phyloP scores from a whole-genome alignment of 148 eudicot genomes.

The Salicornia ramosissima region DNA sequence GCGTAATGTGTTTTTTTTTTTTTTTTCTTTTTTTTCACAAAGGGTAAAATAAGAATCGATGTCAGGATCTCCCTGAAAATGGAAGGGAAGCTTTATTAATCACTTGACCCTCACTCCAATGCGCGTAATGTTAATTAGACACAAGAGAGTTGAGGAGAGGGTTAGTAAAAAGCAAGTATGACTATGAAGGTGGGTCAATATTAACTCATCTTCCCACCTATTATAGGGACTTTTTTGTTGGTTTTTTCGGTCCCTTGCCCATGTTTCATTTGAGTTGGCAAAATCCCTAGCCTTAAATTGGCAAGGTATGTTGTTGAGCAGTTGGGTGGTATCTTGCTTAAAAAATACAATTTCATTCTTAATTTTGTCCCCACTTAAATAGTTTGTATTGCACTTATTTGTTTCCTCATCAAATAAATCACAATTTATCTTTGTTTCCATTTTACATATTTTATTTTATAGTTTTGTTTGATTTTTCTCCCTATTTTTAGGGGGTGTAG shows the following conservation, averaged over 20 bases:
- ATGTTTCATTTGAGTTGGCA: slow-evolving; percentile 37
- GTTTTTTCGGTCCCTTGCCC: slow-evolving; percentile 27
- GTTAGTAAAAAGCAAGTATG: slow-evolving; percentile 6
- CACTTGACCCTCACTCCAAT: too few species aligned
- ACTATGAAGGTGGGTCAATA: slow-evolving; percentile 16
- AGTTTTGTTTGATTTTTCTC: neutral
- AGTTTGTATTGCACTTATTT: slow-evolving; percentile 6
- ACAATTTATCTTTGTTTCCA: neutral
- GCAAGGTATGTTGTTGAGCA: slow-evolving; percentile 22
- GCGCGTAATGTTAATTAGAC: neutral
- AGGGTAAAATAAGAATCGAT: too few species aligned
- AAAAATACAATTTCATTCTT: slow-evolving; percentile 5
- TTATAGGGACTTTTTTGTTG: slow-evolving; percentile 24
- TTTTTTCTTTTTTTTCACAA: too few species aligned
- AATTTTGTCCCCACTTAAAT: slow-evolving; percentile 13
- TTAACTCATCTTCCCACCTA: slow-evolving; percentile 19
- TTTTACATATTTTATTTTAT: neutral
- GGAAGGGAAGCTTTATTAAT: too few species aligned
- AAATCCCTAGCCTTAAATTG: slow-evolving; percentile 19
- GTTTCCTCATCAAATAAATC: neutral
- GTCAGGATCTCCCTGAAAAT: too few species aligned
- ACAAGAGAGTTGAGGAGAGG: neutral
- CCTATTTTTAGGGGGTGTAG: neutral
- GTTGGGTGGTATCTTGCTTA: slow-evolving; percentile 7
- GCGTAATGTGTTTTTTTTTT: too few species aligned